Conservation (phyloP, 2,329 filamentous ascomycete species). For the Daldinia eschscholtzii region DNA sequence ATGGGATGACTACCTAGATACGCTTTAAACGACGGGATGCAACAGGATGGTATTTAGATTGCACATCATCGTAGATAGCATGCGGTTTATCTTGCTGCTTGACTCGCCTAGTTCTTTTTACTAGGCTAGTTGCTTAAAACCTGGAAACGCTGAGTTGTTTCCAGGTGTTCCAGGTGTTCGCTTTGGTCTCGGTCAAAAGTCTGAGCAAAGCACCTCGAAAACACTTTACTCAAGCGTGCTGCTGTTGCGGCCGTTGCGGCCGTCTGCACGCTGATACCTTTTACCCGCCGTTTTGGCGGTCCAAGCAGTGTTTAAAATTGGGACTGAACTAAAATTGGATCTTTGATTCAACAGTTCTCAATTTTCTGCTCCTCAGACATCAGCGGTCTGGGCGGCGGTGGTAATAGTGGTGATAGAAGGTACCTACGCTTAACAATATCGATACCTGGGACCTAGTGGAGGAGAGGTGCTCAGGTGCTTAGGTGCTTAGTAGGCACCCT, state of each 20-base stretch:
- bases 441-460: conserved; percentile 5
- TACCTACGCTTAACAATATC: conserved; percentile 4
- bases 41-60: conserved; percentile 28
- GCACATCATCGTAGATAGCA: conserved; percentile 43
- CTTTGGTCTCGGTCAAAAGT: conserved; percentile 30
- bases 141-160: conserved; percentile 33
- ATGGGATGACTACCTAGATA: conserved; percentile 5
- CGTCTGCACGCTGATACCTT: conserved; percentile 9
- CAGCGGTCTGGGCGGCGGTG: conserved; percentile 20
- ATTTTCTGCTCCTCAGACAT: conserved; percentile 5
- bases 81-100: conserved; percentile 36
- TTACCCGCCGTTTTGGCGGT: conserved; percentile 1
- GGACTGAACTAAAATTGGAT: conserved; percentile 16
- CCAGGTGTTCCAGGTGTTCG: conserved; percentile 26
- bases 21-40: conserved; percentile 11
- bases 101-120: conserved; percentile 34
- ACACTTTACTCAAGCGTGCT: conserved; percentile 25
- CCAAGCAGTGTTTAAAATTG: conserved; percentile 13
- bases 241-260: conserved; percentile 23
- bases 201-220: conserved; percentile 33
- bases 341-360: conserved; percentile 2
- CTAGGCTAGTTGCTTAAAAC: conserved; percentile 34
- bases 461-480: background rate
- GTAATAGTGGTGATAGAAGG: conserved; percentile 29
- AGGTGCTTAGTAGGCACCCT: conserved; percentile 5